Evolutionary conservation across 768 basidiomycete genomes (phyloP), one percentile per base, ranked within the genome.

Genomic region (Boletus coccyginus): DNA sequence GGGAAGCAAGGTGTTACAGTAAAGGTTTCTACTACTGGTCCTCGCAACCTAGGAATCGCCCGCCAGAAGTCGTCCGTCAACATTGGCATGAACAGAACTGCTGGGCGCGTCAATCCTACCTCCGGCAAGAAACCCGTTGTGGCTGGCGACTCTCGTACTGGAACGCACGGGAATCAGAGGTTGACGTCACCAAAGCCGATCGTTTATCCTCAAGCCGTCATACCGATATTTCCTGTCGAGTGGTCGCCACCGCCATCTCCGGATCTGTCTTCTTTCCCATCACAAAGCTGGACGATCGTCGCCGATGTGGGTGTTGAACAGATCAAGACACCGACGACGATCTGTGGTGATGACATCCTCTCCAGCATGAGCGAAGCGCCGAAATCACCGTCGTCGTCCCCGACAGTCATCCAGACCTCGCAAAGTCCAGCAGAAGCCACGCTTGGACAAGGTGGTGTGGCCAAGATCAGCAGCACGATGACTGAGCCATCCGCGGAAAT

Each of bases 181-280:
- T 9, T 24, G 41, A 44, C 46, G 16, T 5, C 8, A n/a, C 13
- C 16, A 11, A 3, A 24, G 11, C 29, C 21, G 0, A 17, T 33
- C 16, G 7, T 14, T 10, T 14, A 42, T 33, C 1, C n/a, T 0
- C 14, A 13, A 10, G 21, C 19, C 7, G 5, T n/a, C 11, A 1
- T 7, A 27, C 6, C 33, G 1, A 6, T 2, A 14, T 21, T 7
- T 8, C 6, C 9, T 3, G 16, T 3, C 10, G 35, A 5, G 5
- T 49, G 40, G 31, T 43, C 51, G 0, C 32, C 44, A 2, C 36
- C 40, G 2, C 3, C 31, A 3, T 48, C 45, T 11, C 41, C 63
- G 10, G 29, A 43, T 21, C 33, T 55, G 9, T 50, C 50, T 17
- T 58, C 52, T 0, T 55, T 46, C 39, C 59, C 43, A 5, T 65